These are phyloP conservation scores for Ampelomyces quisqualis DNA, from an alignment of 2,329 filamentous ascomycete genomes.

Conservation along the genomic window DNA sequence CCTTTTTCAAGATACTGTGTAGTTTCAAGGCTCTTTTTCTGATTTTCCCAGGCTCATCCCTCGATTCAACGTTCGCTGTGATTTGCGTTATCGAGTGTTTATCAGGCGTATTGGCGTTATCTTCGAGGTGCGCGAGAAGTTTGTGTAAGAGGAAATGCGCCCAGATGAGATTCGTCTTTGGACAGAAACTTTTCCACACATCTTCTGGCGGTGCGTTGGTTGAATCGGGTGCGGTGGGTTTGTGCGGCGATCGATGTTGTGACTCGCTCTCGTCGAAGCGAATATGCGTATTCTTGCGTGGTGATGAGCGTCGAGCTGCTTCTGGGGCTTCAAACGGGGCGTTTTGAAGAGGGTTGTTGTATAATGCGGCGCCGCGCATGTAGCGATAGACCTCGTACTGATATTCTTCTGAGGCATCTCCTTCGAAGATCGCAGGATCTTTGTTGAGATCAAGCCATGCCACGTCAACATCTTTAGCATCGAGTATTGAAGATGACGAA, in stretches of 20 bases:
- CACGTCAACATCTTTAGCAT: slow-evolving; percentile 25
- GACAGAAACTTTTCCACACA: slow-evolving; percentile 57
- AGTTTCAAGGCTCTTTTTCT: slow-evolving; percentile 42
- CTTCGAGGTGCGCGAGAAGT: slow-evolving; percentile 49
- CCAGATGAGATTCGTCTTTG: slow-evolving; percentile 65
- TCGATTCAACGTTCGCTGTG: slow-evolving; percentile 15
- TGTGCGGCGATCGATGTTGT: slow-evolving; percentile 5
- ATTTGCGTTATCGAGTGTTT: slow-evolving; percentile 11
- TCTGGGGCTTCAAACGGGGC: slow-evolving; percentile 2
- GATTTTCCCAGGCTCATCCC: slow-evolving; percentile 20
- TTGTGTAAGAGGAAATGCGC: slow-evolving; percentile 61
- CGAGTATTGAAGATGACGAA: slow-evolving; percentile 3
- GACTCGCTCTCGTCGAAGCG: slow-evolving; percentile 19
- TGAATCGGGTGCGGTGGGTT: background rate
- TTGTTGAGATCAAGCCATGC: slow-evolving; percentile 51
- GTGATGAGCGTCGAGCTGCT: slow-evolving; percentile 26
- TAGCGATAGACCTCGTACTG: slow-evolving; percentile 60
- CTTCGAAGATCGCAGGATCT: slow-evolving; percentile 49
- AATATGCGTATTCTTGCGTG: slow-evolving; percentile 33
- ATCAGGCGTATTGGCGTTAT: slow-evolving; percentile 21
- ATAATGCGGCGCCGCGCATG: slow-evolving; percentile 51
- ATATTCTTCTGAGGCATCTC: slow-evolving; percentile 51
- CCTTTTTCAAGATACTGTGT: slow-evolving; percentile 39
- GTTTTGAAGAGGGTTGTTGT: slow-evolving; percentile 46
- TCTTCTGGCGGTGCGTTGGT: slow-evolving; percentile 4